A percentile compares a stretch with the other conserved stretches of the same genome.
phyloP scores from a whole-genome alignment of 1,139 yeast species.

The Suhomyces coccinellae region DNA sequence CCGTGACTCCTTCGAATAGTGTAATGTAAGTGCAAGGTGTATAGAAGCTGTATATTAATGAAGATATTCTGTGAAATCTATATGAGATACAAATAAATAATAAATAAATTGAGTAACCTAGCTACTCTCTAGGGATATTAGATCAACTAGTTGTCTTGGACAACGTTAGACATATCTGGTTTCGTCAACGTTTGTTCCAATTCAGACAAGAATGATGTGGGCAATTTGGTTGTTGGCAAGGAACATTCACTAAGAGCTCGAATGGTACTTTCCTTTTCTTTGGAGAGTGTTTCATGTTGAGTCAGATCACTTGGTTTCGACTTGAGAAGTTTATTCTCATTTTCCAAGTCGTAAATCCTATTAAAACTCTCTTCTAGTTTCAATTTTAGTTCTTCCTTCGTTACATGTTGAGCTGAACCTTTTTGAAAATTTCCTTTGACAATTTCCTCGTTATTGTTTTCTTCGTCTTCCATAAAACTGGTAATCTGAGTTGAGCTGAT shows the following conservation, averaged over 20 bases:
- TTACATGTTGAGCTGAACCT: conserved; percentile 17
- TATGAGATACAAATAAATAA: neutral
- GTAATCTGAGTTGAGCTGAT: conserved; percentile 42
- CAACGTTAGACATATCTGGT: conserved; percentile 4
- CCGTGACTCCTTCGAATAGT: conserved; percentile 27
- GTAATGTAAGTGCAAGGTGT: conserved; percentile 1
- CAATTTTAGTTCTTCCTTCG: conserved; percentile 36
- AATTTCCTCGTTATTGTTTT: conserved; percentile 11
- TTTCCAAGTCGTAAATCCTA: conserved; percentile 37
- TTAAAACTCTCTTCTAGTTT: conserved; percentile 44
- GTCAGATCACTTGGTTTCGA: conserved; percentile 1
- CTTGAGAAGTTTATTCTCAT: conserved; percentile 28
- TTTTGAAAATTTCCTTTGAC: conserved; percentile 6
- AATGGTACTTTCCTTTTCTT: conserved; percentile 1
- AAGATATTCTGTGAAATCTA: neutral
- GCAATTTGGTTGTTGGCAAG: neutral
- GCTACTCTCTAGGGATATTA: no score
- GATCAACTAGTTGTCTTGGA: neutral
- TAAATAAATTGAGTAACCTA: neutral
- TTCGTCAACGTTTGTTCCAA: conserved; percentile 12
- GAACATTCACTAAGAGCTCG: neutral
- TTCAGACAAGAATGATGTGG: conserved; percentile 14
- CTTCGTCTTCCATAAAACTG: conserved; percentile 33
- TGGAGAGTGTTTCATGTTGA: neutral
- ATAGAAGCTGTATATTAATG: conserved; percentile 9